Percentiles rank a stretch among this genome's conserved stretches.
Conservation (phyloP, 1,284 basidiomycete genomes). For the Hortiboletus rubellus region DNA sequence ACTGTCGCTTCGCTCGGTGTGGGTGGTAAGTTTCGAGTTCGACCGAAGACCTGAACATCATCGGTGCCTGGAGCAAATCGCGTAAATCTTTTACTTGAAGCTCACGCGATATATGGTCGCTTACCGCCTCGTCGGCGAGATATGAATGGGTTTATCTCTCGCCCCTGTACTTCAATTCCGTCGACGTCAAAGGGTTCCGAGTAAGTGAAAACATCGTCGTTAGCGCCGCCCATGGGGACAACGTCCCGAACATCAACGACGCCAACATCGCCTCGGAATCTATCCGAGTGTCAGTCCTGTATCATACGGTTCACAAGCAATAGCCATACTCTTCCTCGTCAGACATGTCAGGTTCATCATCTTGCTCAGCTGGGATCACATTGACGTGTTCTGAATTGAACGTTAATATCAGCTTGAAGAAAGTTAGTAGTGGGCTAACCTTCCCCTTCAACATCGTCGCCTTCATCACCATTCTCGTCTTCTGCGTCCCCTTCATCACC, state of each 20-base stretch:
- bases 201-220: slow-evolving; percentile 55
- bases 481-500: slow-evolving; percentile 59
- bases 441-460: slow-evolving; percentile 46
- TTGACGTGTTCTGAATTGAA: slow-evolving; percentile 30
- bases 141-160: slow-evolving; percentile 51
- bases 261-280: slow-evolving; percentile 52
- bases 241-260: slow-evolving; percentile 46
- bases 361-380: slow-evolving; percentile 53
- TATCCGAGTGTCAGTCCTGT: slow-evolving; percentile 29
- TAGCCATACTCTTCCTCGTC: slow-evolving; percentile 69
- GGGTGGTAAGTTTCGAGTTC: slow-evolving; percentile 49
- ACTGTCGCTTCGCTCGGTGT: slow-evolving; percentile 64
- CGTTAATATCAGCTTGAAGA: slow-evolving; percentile 11
- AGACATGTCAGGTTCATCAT: slow-evolving; percentile 64
- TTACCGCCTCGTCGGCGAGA: slow-evolving; percentile 54
- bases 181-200: slow-evolving; percentile 49
- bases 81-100: slow-evolving; percentile 2
- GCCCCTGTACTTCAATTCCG: slow-evolving; percentile 33
- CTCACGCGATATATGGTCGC: slow-evolving; percentile 18
- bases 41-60: slow-evolving; percentile 61
- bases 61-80: slow-evolving; percentile 43
- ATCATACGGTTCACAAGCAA: not conserved
- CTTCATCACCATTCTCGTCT: slow-evolving; percentile 43
- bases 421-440: slow-evolving; percentile 30
- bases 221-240: slow-evolving; percentile 32